These are phyloP conservation scores for Talaromyces sp. DNA, from an alignment of 2,329 filamentous ascomycete species.

Conservation along the genomic window DNA sequence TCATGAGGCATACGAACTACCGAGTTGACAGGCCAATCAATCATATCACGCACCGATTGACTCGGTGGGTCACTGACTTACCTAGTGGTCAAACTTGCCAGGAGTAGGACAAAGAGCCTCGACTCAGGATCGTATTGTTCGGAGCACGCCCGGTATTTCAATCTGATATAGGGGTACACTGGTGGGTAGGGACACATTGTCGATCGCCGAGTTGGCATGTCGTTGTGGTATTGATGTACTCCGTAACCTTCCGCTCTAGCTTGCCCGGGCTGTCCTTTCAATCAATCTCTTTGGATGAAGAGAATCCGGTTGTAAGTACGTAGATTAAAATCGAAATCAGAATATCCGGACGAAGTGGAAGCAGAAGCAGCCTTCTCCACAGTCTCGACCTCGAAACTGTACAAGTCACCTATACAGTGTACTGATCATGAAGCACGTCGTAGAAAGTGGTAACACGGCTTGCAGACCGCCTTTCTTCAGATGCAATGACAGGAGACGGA, in stretches of 20 bases:
- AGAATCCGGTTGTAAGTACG: not conserved
- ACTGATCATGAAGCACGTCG: conserved; percentile 1
- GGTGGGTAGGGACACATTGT: not conserved
- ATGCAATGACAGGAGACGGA: conserved; percentile 10
- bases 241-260: too few relatives aligned
- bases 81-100: not conserved
- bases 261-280: not conserved
- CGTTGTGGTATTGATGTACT: not conserved
- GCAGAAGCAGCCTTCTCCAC: conserved; percentile 4
- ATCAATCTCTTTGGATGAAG: not conserved
- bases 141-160: not conserved
- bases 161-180: not conserved
- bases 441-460: conserved; percentile 5
- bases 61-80: not conserved
- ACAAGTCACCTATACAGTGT: conserved; percentile 5
- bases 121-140: not conserved
- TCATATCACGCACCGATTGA: not conserved
- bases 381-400: not conserved
- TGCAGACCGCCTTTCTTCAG: conserved; percentile 17
- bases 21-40: not conserved
- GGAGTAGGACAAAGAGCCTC: not conserved
- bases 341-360: not conserved
- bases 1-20: not conserved
- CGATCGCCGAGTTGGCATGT: not conserved
- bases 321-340: not conserved